Evolutionary conservation across 2,329 filamentous ascomycete genomes (phyloP).

Genomic region (Trichoderma simmonsii): DNA sequence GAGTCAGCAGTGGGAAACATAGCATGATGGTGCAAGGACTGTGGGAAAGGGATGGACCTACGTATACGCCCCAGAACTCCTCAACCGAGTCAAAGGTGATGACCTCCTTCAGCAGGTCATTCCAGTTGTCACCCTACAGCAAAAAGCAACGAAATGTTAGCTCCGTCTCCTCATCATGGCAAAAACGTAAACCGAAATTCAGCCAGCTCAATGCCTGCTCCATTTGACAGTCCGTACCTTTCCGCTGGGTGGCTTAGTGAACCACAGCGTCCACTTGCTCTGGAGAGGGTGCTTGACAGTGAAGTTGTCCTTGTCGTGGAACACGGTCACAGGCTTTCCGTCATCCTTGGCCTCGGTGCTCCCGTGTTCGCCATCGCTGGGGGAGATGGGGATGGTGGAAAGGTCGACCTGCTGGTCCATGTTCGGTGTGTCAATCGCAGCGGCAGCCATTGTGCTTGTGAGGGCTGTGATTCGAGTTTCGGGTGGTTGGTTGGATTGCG

Average conservation of each 20-base stretch:
- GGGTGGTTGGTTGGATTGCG: not conserved
- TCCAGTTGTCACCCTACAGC: conserved; percentile 90
- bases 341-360: conserved; percentile 48
- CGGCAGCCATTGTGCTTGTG: conserved; percentile 35
- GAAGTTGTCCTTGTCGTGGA: conserved; percentile 98
- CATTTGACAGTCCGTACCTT: conserved; percentile 57
- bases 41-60: conserved; percentile 48
- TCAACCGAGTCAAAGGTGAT: conserved; percentile 98
- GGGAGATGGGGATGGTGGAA: conserved; percentile 65
- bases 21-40: not conserved
- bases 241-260: conserved; percentile 94
- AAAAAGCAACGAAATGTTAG: not conserved
- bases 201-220: not conserved
- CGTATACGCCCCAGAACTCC: conserved; percentile 99
- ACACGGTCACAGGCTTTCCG: conserved; percentile 79
- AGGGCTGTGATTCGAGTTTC: not conserved
- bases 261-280: conserved; percentile 98
- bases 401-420: conserved; percentile 61
- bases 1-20: not conserved
- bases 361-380: conserved; percentile 49
- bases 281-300: conserved; percentile 98
- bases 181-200: not conserved
- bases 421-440: conserved; percentile 33
- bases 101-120: conserved; percentile 94
- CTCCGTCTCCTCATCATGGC: not conserved